Evolutionary conservation across 305 asterid species (phyloP).

Genomic region (Fraxinus floribunda): DNA sequence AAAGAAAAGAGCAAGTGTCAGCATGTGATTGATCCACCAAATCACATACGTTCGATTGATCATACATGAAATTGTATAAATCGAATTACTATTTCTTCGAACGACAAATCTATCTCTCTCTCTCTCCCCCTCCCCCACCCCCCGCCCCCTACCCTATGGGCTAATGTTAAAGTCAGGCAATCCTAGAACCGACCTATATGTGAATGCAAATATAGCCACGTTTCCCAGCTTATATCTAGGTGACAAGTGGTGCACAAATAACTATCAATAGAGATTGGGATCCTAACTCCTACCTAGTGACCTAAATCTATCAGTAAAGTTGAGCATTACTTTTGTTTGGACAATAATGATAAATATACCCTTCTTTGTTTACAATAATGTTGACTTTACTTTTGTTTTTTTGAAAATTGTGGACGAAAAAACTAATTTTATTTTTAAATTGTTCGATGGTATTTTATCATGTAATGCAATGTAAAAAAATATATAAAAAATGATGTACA

Average conservation of each 20-base stretch:
- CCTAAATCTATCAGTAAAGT: not conserved
- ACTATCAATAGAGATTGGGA: not conserved
- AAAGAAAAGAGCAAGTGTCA: not conserved
- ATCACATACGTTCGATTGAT: not conserved
- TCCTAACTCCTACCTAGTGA: not conserved
- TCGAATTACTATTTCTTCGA: not conserved
- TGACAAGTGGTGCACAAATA: not conserved
- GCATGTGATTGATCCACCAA: not conserved
- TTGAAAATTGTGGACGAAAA: not conserved
- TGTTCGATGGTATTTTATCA: too few species aligned
- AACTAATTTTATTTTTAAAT: too few species aligned
- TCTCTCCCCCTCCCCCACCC: not conserved
- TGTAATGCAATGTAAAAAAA: too few species aligned
- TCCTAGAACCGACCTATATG: not conserved
- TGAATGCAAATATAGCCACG: not conserved
- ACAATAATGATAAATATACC: not conserved
- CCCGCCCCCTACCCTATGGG: not conserved
- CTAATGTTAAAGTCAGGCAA: not conserved
- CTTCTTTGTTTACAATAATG: too few species aligned
- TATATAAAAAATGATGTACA: too few species aligned
- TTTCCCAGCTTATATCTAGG: not conserved
- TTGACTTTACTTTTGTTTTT: not conserved
- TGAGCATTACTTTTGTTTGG: not conserved
- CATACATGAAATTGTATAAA: not conserved
- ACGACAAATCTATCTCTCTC: not conserved